phyloP scores from a whole-genome alignment of 257 asterid genomes.

The Forsythia suspensa region DNA sequence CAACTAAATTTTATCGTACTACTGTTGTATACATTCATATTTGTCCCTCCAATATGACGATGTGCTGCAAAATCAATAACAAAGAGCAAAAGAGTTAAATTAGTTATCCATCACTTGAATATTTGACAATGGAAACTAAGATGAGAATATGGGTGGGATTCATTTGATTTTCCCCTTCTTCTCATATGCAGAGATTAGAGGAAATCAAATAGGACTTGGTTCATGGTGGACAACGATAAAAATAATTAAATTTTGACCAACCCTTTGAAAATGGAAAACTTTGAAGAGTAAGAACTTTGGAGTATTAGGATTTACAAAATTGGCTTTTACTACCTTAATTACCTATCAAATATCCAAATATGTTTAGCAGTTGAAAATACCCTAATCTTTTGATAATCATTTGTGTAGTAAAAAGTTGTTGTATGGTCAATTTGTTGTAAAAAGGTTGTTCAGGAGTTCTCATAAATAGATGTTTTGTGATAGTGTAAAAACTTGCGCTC shows the following conservation, averaged over 20 bases:
- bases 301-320: too few species aligned
- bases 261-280: not conserved
- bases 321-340: too few species aligned
- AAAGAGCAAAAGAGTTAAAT: conserved; percentile 9
- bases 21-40: conserved; percentile 92
- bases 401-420: too few species aligned
- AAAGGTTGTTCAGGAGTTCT: too few species aligned
- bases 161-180: conserved; percentile 11
- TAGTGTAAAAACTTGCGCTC: too few species aligned
- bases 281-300: not conserved
- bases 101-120: conserved; percentile 2
- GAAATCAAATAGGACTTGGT: conserved; percentile 8
- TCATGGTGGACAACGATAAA: not conserved
- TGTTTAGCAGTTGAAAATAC: too few species aligned
- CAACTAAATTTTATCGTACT: conserved; percentile 20
- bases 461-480: too few species aligned
- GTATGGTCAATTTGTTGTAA: too few species aligned
- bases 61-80: conserved; percentile 56
- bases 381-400: too few species aligned
- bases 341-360: too few species aligned
- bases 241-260: not conserved
- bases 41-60: conserved; percentile 98
- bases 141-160: conserved; percentile 14
- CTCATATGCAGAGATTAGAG: not conserved
- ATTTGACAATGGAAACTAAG: conserved; percentile 1